A percentile compares a stretch with the other conserved stretches of the same genome.
These are phyloP conservation scores for Aspergillus pseudoterreus DNA, from an alignment of 2,329 filamentous ascomycete species.

Conservation along the genomic window DNA sequence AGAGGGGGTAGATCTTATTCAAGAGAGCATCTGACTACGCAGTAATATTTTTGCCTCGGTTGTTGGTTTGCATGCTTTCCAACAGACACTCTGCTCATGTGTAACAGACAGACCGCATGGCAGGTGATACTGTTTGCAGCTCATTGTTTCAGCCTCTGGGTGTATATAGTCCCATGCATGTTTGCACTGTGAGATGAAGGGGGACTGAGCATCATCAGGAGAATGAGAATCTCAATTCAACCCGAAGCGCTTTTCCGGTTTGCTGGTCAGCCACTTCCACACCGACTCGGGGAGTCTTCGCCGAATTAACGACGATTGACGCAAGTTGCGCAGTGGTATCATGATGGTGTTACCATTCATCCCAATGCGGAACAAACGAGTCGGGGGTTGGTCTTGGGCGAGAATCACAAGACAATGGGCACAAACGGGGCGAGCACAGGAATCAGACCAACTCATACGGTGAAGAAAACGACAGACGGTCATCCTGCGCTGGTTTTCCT, in stretches of 20 bases:
- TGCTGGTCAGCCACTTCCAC: constrained; percentile 6
- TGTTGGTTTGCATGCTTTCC: neutral
- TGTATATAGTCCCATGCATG: constrained; percentile 11
- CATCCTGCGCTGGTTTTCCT: constrained; percentile 1
- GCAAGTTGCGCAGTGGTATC: constrained; percentile 16
- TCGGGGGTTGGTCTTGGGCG: constrained; percentile 11
- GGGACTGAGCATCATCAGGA: neutral
- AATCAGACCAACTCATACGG: constrained; percentile 9
- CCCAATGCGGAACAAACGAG: constrained; percentile 14
- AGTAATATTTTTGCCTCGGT: neutral
- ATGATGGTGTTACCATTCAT: constrained; percentile 20
- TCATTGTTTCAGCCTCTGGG: constrained; percentile 8
- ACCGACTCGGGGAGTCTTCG: constrained; percentile 13
- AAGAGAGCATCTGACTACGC: neutral
- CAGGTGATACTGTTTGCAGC: constrained; percentile 13
- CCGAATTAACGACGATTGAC: constrained; percentile 12
- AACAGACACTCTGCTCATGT: constrained; percentile 5
- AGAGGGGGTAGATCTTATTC: neutral
- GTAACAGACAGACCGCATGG: constrained; percentile 15
- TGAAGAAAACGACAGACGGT: constrained; percentile 8
- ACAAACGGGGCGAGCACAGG: constrained; percentile 18
- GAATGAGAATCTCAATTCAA: neutral
- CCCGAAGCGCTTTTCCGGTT: neutral
- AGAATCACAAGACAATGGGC: constrained; percentile 19
- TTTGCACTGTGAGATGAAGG: constrained; percentile 11